Evolutionary conservation across 1,139 yeast species (phyloP).

Genomic region (Yamadazyma sp.): DNA sequence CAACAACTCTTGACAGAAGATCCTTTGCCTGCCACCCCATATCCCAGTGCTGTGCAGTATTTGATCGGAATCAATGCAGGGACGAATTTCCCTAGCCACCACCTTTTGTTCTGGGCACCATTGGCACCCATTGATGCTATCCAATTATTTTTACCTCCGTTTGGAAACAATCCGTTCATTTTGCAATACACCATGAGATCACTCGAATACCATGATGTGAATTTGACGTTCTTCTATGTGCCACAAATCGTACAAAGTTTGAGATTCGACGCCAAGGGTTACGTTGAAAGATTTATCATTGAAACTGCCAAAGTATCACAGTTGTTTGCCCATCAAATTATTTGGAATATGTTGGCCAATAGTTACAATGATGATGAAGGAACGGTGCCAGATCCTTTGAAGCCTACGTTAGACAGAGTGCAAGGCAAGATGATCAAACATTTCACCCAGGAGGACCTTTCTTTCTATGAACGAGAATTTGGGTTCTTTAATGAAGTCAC

Average conservation of each 20-base stretch:
- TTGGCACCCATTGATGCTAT: conserved; percentile 85
- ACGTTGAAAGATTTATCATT: conserved; percentile 82
- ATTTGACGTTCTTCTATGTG: conserved; percentile 90
- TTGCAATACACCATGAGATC: conserved; percentile 91
- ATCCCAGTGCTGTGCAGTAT: conserved; percentile 66
- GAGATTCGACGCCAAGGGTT: conserved; percentile 79
- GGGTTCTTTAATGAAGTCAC: conserved; percentile 90
- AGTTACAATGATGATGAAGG: conserved; percentile 88
- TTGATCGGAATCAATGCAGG: conserved; percentile 50
- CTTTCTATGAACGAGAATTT: conserved; percentile 80
- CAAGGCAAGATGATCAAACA: conserved; percentile 63
- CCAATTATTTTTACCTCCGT: conserved; percentile 78
- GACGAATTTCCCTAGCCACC: conserved; percentile 38
- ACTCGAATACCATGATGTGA: conserved; percentile 83
- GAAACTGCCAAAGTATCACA: conserved; percentile 93
- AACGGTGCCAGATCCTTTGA: conserved; percentile 73
- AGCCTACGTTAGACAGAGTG: conserved; percentile 80
- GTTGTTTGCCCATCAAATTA: conserved; percentile 93
- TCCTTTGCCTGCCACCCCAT: conserved; percentile 63
- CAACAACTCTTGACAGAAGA: conserved; percentile 48
- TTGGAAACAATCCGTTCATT: conserved; percentile 63
- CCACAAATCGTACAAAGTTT: conserved; percentile 96
- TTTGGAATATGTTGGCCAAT: conserved; percentile 97
- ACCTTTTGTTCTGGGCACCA: conserved; percentile 71
- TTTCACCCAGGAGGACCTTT: conserved; percentile 60